Evolutionary conservation across 768 basidiomycete genomes (phyloP).

Genomic region (Leccinum variicolor): DNA sequence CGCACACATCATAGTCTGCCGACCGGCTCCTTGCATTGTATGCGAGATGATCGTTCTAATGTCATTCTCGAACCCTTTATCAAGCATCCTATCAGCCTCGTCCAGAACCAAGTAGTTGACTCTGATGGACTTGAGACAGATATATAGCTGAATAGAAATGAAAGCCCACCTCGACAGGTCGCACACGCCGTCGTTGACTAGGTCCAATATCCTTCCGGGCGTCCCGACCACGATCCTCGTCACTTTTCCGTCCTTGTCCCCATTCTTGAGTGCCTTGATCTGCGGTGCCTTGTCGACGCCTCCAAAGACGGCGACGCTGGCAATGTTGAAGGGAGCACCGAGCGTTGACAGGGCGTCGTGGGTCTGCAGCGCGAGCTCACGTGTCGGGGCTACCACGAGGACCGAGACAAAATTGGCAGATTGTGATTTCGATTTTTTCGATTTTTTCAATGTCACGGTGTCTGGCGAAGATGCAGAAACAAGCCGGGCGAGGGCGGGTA

Average conservation of each 20-base stretch:
- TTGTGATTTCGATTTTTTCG: slow-evolving; percentile 24
- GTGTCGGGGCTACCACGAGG: slow-evolving; percentile 89
- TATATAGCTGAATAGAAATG: not conserved
- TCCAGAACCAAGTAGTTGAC: slow-evolving; percentile 93
- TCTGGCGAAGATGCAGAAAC: slow-evolving; percentile 34
- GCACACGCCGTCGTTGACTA: slow-evolving; percentile 83
- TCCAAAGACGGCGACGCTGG: slow-evolving; percentile 87
- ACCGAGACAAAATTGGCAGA: slow-evolving; percentile 44
- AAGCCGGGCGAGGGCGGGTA: slow-evolving; percentile 79
- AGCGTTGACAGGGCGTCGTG: slow-evolving; percentile 77
- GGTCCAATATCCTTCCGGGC: slow-evolving; percentile 88
- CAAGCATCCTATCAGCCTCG: slow-evolving; percentile 98
- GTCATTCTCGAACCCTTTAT: slow-evolving; percentile 98
- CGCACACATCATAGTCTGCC: slow-evolving; percentile 95
- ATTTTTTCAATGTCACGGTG: slow-evolving; percentile 26
- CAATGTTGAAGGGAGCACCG: slow-evolving; percentile 70
- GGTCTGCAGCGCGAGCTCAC: slow-evolving; percentile 95
- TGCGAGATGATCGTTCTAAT: slow-evolving; percentile 84
- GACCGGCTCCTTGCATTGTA: slow-evolving; percentile 60
- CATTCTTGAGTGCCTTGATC: slow-evolving; percentile 59
- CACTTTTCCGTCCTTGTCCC: slow-evolving; percentile 44
- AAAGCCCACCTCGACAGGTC: slow-evolving; percentile 68
- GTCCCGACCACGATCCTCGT: slow-evolving; percentile 91
- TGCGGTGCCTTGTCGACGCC: slow-evolving; percentile 92
- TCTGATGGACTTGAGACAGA: slow-evolving; percentile 34